Conservation (phyloP, 345 rosid genomes). For the Gossypium turneri region DNA sequence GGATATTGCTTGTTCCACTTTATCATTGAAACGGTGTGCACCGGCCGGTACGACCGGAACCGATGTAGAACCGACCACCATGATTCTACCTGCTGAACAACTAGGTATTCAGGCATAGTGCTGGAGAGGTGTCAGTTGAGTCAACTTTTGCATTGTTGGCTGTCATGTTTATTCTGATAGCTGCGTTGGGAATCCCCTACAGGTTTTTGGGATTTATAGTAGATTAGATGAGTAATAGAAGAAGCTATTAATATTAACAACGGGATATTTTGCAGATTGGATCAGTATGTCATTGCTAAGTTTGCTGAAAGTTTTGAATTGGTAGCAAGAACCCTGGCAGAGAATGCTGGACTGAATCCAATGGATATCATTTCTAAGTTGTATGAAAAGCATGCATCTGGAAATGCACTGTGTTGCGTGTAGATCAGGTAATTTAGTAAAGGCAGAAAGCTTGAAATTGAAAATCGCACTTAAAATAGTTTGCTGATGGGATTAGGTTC, state of each 20-base stretch:
- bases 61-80: too few relatives aligned
- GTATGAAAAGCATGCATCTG: conserved; percentile 92
- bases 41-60: too few relatives aligned
- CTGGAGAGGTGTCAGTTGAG: background rate
- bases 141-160: background rate
- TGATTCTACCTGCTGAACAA: background rate
- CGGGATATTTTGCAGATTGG: conserved; percentile 57
- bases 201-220: background rate
- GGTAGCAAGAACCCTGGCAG: conserved; percentile 86
- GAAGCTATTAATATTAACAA: background rate
- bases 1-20: too few relatives aligned
- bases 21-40: too few relatives aligned
- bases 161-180: too few relatives aligned
- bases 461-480: too few relatives aligned
- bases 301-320: conserved; percentile 97
- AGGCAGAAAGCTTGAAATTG: too few relatives aligned
- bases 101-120: background rate
- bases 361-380: conserved; percentile 91
- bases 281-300: conserved; percentile 89
- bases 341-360: conserved; percentile 94
- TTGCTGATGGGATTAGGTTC: too few relatives aligned
- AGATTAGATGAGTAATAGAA: background rate
- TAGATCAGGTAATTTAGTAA: too few relatives aligned
- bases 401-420: conserved; percentile 1
- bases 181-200: too few relatives aligned